Conservation (phyloP, 495 filamentous ascomycete species). For the Penicillium atrosanguineum region DNA sequence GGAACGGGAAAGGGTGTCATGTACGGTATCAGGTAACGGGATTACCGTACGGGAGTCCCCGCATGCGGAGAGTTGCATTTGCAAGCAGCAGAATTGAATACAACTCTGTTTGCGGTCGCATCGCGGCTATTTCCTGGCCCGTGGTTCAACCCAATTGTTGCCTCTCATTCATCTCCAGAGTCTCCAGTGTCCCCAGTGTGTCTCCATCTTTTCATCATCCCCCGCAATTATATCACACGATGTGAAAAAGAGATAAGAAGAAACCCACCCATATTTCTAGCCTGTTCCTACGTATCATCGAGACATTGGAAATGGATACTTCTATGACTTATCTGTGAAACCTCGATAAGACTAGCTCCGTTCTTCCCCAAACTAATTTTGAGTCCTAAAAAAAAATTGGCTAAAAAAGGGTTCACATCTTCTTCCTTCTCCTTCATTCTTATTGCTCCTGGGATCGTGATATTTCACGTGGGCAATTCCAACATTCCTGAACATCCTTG, state of each 20-base stretch:
- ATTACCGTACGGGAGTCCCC: conserved; percentile 1
- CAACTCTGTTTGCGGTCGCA: conserved; percentile 17
- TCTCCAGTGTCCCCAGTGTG: neutral
- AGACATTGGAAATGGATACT: neutral
- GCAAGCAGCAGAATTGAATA: conserved; percentile 4
- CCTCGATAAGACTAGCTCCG: conserved; percentile 19
- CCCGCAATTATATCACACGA: conserved; percentile 10
- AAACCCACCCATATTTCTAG: neutral
- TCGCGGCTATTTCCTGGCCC: conserved; percentile 4
- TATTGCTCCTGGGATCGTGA: conserved; percentile 4
- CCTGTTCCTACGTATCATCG: conserved; percentile 2
- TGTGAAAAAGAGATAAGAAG: neutral
- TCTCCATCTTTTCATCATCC: conserved; percentile 14
- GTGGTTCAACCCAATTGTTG: neutral
- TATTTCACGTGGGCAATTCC: conserved; percentile 5
- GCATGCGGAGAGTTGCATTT: conserved; percentile 16
- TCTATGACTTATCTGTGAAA: conserved; percentile 14
- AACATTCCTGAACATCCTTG: neutral
- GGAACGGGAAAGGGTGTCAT: neutral
- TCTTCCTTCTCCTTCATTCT: conserved; percentile 7
- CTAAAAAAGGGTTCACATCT: conserved; percentile 3
- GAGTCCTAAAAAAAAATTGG: conserved; percentile 1
- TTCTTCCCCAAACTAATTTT: conserved; percentile 6
- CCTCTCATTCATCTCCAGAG: conserved; percentile 4
- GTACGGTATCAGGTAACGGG: neutral